These are phyloP conservation scores for Pelargonium citronellum DNA, from an alignment of 441 rosid genomes.

Conservation along the genomic window DNA sequence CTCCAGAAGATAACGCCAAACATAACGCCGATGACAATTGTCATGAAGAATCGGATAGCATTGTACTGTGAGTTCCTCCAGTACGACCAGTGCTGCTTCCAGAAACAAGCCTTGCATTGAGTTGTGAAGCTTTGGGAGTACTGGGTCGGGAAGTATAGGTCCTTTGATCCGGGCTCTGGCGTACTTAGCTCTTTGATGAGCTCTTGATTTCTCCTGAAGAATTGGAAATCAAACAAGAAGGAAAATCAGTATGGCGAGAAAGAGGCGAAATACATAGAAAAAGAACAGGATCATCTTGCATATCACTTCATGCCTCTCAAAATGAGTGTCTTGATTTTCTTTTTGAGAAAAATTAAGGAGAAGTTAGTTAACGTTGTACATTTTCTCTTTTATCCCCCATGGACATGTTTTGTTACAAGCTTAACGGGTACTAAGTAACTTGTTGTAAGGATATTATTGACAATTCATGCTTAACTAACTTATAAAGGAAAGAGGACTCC, in stretches of 20 bases:
- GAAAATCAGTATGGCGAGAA: neutral
- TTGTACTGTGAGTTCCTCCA: conserved; percentile 79
- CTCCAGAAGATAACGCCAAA: conserved; percentile 77
- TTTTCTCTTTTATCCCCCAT: too few species aligned
- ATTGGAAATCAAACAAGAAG: neutral
- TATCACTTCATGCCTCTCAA: conserved; percentile 30
- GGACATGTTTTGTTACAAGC: too few species aligned
- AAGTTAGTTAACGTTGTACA: too few species aligned
- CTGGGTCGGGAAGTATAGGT: conserved; percentile 50
- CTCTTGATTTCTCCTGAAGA: conserved; percentile 63
- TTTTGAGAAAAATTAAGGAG: too few species aligned
- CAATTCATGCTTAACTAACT: too few species aligned
- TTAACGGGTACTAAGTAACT: too few species aligned
- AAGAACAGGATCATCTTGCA: conserved; percentile 22
- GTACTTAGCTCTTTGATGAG: conserved; percentile 50
- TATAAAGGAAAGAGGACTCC: too few species aligned
- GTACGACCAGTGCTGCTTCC: conserved; percentile 80
- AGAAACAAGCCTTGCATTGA: conserved; percentile 69
- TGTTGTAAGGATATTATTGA: too few species aligned
- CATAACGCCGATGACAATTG: conserved; percentile 50
- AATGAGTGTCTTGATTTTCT: neutral
- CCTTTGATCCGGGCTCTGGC: conserved; percentile 54
- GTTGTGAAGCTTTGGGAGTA: conserved; percentile 53
- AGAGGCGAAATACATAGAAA: neutral
- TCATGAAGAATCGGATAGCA: conserved; percentile 62